A percentile compares a stretch with the other conserved stretches of the same genome.
Conservation (phyloP, 2,329 filamentous ascomycete species). For the Hysterium pulicare region DNA sequence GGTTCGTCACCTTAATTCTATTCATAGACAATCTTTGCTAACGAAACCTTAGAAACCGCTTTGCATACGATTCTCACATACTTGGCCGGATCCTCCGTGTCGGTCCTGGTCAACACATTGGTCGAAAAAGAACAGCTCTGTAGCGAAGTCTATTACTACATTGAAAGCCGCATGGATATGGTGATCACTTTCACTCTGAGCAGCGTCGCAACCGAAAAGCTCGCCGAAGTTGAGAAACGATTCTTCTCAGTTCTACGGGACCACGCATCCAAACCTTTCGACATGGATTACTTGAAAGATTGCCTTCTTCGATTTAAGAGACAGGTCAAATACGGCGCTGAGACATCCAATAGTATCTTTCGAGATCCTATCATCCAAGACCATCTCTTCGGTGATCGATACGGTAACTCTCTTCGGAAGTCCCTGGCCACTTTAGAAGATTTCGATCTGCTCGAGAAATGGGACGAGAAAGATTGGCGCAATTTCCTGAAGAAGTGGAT, state of each 20-base stretch:
- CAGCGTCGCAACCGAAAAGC: constrained; percentile 81
- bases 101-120: constrained; percentile 83
- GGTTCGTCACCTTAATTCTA: constrained; percentile 23
- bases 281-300: constrained; percentile 86
- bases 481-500: constrained; percentile 80
- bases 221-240: constrained; percentile 78
- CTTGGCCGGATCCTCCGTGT: constrained; percentile 88
- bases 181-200: constrained; percentile 84
- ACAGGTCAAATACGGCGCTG: constrained; percentile 78
- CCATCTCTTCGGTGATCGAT: constrained; percentile 82
- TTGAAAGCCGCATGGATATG: constrained; percentile 74
- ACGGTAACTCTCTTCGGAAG: constrained; percentile 57
- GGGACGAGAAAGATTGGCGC: constrained; percentile 83
- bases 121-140: constrained; percentile 92
- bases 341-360: constrained; percentile 77
- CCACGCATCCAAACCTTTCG: constrained; percentile 73
- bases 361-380: constrained; percentile 84
- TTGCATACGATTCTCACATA: constrained; percentile 80
- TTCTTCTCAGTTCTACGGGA: constrained; percentile 81
- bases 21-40: not conserved
- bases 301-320: constrained; percentile 79
- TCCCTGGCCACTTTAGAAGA: constrained; percentile 44
- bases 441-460: constrained; percentile 68
- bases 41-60: constrained; percentile 55
- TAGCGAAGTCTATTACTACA: constrained; percentile 77